Evolutionary conservation across 2,329 filamentous ascomycete species (phyloP), one percentile per base, ranked within the genome.

Genomic region (Cytospora chrysosperma): DNA sequence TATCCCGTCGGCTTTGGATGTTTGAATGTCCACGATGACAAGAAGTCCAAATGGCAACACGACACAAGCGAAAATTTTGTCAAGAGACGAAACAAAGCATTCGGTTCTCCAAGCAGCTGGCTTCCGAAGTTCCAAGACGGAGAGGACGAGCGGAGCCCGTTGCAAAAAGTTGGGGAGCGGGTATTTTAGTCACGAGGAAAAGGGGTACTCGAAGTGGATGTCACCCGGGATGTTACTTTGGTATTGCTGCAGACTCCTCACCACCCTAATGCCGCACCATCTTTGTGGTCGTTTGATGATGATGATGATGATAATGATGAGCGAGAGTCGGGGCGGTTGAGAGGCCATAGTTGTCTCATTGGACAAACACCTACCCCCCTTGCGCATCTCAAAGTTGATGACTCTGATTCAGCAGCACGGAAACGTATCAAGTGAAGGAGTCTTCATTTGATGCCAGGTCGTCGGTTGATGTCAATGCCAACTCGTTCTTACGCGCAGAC

Each of bases 101-200:
- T 51, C 64, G 40, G 47, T 49, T 47, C n/a, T n/a, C 43, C 59
- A 32, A 37, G 32, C 51, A 56, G 40, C 43, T 43, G 47, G 52
- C 21, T 47, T 12, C 43, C 43, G 43, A 43, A 47, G 43, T 56
- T 34, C 56, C 52, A 63, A 28, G 49, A 58, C 52, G 61, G 63
- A 53, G 57, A 56, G 47, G 43, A 49, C 40, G 64, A 65, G 64
- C 64, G 64, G 64, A 65, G 64, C 59, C 43, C 64, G 59, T 51
- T 52, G 61, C 53, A 64, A 64, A 64, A 54, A 61, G 27, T 65
- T 63, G 57, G 61, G 57, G 61, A 56, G 61, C 64, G 64, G 61
- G 56, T 59, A 57, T 55, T 61, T 64, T 56, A 61, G 61, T 63
- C 56, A 55, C 53, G 61, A 54, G 56, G 24, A 27, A 63, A 51